These are phyloP conservation scores for Peronosclerospora sorghi DNA, from an alignment of 352 stramenopile species.

Conservation along the genomic window DNA sequence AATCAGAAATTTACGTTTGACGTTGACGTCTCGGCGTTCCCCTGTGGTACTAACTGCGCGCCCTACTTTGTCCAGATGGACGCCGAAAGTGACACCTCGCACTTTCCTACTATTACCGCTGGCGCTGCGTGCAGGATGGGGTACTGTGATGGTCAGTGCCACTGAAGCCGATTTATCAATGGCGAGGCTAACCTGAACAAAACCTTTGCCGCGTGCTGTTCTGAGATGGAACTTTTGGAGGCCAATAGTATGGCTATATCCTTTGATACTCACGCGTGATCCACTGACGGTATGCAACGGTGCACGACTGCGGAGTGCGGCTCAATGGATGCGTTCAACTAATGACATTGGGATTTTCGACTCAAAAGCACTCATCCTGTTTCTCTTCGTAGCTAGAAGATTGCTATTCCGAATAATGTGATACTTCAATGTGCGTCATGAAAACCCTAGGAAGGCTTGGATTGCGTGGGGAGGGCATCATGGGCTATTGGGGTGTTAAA, in stretches of 20 bases:
- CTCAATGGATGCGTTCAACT: background rate
- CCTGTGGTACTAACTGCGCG: constrained; percentile 44
- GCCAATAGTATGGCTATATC: constrained; percentile 89
- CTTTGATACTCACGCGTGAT: constrained; percentile 79
- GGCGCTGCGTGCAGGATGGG: constrained; percentile 14
- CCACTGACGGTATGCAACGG: background rate
- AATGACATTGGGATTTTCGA: too few relatives aligned
- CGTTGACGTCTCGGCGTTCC: constrained; percentile 36
- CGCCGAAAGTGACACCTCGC: constrained; percentile 24
- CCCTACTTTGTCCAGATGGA: constrained; percentile 63
- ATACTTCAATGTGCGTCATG: constrained; percentile 86
- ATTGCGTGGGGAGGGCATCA: constrained; percentile 91
- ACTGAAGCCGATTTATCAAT: constrained; percentile 49
- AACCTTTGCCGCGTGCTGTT: constrained; percentile 89
- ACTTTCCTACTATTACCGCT: constrained; percentile 9
- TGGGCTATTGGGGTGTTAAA: constrained; percentile 87
- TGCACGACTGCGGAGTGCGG: constrained; percentile 9
- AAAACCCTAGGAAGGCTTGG: constrained; percentile 90
- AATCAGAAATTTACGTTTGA: constrained; percentile 58
- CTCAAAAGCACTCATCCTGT: constrained; percentile 48
- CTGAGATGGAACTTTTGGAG: constrained; percentile 70
- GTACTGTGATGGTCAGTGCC: constrained; percentile 47
- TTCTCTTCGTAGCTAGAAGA: constrained; percentile 93
- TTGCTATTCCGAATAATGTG: constrained; percentile 90
- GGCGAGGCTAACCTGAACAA: constrained; percentile 95